Percentiles rank a stretch among this genome's conserved stretches.
Conservation (phyloP, 768 basidiomycete species). For the Suillus bovinus region DNA sequence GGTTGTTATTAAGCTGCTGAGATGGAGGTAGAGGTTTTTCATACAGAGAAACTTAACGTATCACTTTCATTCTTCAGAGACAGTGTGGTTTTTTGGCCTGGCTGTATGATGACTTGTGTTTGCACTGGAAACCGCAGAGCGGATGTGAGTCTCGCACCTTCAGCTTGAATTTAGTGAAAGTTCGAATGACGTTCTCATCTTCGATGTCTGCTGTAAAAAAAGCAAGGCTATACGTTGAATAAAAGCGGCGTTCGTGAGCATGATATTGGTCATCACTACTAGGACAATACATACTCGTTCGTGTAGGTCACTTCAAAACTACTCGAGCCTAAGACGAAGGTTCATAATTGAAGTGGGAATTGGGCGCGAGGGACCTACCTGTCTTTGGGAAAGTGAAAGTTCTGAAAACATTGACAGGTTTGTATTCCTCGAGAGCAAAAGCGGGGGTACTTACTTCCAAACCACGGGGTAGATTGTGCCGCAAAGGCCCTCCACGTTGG, state of each 20-base stretch:
- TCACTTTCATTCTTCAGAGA: not conserved
- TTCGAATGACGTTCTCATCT: not conserved
- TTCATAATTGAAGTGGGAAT: not conserved
- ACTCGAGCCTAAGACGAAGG: not conserved
- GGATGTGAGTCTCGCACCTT: not conserved
- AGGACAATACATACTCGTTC: not conserved
- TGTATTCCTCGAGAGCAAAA: not conserved
- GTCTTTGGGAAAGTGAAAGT: not conserved
- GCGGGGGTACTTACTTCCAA: not conserved
- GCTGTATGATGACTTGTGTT: not conserved
- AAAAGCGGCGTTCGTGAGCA: not conserved
- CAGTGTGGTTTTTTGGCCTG: not conserved
- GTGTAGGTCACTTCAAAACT: not conserved
- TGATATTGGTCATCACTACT: not conserved
- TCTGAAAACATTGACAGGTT: not conserved
- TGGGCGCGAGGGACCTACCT: not conserved
- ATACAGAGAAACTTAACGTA: not conserved
- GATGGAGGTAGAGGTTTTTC: not conserved
- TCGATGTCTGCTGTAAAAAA: not conserved
- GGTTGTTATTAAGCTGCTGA: not conserved
- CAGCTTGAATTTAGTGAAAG: not conserved
- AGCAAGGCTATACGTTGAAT: not conserved
- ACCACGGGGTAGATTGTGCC: not conserved
- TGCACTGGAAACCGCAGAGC: not conserved
- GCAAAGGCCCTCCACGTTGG: not conserved